phyloP scores from a whole-genome alignment of 257 asterid species.

The Solanum etuberosum region DNA sequence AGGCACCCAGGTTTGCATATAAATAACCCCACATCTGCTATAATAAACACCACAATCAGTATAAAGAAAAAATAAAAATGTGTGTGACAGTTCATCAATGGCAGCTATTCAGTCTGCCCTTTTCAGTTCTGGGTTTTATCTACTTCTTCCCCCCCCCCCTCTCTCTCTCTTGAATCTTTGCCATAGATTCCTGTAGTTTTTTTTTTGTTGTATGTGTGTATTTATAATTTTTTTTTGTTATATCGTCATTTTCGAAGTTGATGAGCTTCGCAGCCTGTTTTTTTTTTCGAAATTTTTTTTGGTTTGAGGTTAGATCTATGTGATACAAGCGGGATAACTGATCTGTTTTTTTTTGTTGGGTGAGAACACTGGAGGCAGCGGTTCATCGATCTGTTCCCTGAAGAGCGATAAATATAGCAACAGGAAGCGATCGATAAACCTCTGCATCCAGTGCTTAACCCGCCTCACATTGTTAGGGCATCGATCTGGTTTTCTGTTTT shows the following conservation, averaged over 20 bases:
- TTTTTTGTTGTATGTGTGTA: too few species aligned
- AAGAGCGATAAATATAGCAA: not conserved
- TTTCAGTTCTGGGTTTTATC: not conserved
- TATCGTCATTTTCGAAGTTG: not conserved
- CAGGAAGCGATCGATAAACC: slow-evolving; percentile 36
- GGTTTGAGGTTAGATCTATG: not conserved
- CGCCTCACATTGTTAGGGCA: not conserved
- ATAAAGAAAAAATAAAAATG: not conserved
- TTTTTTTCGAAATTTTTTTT: too few species aligned
- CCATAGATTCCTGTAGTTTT: not conserved
- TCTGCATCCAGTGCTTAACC: slow-evolving; percentile 32
- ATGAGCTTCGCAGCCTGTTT: not conserved
- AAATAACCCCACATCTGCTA: not conserved
- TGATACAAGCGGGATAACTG: not conserved
- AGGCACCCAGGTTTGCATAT: not conserved
- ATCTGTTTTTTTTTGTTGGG: not conserved
- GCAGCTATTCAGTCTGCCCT: not conserved
- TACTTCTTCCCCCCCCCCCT: not conserved
- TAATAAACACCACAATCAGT: not conserved
- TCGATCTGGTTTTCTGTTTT: not conserved
- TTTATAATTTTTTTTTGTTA: not conserved
- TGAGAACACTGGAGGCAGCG: slow-evolving; percentile 34
- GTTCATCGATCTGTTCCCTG: slow-evolving; percentile 37
- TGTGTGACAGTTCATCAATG: not conserved
- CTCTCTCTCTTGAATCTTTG: not conserved